Base-by-base conservation (phyloP, 2,329 filamentous ascomycete genomes). In the Neofusicoccum cordaticola region DNA sequence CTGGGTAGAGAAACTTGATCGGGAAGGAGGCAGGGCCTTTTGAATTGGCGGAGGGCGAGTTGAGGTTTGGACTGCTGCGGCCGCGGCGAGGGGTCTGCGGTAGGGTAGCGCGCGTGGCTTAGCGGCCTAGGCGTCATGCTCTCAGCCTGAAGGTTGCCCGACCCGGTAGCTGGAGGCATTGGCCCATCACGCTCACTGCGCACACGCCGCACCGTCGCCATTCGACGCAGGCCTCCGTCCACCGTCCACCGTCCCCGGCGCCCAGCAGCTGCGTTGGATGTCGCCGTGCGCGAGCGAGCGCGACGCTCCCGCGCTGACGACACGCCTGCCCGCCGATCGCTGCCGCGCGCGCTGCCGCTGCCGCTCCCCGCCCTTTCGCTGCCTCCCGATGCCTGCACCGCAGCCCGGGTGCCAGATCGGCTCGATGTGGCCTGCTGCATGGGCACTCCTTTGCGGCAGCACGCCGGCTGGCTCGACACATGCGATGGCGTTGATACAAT, bases 11-110 rank as follows among this genome's bases (percentile, higher is more conserved):
- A 37, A 17, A 2, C 39, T 51, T 22, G 61, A 35, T 19, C 15
- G 27, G 61, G 42, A 42, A 35, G 47, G 22, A 52, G 58, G 48
- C 22, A 42, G 22, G 47, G 31, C 39, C 22, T 39, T 27, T 37
- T 9, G 39, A 22, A 47, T 58, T 58, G 53, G 53, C 17, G 41
- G 39, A 58, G 53, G 41, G 37, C 27, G 39, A 34, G 62, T 47
- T 42, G 62, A 63, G 41, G 62, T 45, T 58, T 42, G 19, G 37
- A 56, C 19, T 22, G 52, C 52, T 17, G 50, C 27, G 34, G 34
- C 50, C 31, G 50, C 50, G 50, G 53, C 41, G 53, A 58, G 53
- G 53, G 53, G 53, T 44, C 53, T 58, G 39, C 45, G 53, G 22
- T 27, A 27, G 19, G 52, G 22, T 44, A 27, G 53, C 27, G 27